Evolutionary conservation across 768 basidiomycete species (phyloP), one percentile per base, ranked within the genome.

Genomic region (Chlorophyllum brunneum): DNA sequence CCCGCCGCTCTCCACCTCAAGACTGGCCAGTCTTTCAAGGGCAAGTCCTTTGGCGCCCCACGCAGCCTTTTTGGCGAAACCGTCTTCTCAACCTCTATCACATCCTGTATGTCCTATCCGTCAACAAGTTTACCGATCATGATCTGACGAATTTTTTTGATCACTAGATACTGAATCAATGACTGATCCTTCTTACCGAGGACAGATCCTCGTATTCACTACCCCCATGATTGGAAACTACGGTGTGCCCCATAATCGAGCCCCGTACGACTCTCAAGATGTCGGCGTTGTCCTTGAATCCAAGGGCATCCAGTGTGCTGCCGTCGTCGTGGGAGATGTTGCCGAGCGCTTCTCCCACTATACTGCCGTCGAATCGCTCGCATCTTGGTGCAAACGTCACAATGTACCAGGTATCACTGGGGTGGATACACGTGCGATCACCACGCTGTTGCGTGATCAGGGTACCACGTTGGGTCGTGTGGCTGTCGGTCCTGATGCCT

Each of bases 161-260:
- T 42, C 34, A n/a, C 64, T 45, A 95, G 94, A 99, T 68, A 98
- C 95, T 41, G 97, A 99, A 71, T 97, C 93, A 6, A 98, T 99
- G 97, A 99, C 97, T 31, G 97, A 99, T 67, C 97, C 97, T 5
- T 98, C 97, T 6, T 98, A 99, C 70, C 89, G 92, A 29, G 88
- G 92, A 45, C 97, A 99, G 70, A 95, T 99, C 64, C 82, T 99
- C 57, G 97, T 99, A 52, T 99, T 99, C 74, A 99, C 97, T 38
- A 88, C 95, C 0, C 97, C 97, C 8, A 82, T 99, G 70, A 97
- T 99, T 58, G 97, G 97, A 34, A 99, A 99, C 69, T 99, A 99
- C 63, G 97, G 97, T 48, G 93, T 99, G 7, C 97, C 97, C 5
- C 61, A 65, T 29, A 98, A 99, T 69, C 75, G 73, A 13, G 76